Base-by-base conservation (phyloP, 495 filamentous ascomycete genomes). In the Xylaria venustula region DNA sequence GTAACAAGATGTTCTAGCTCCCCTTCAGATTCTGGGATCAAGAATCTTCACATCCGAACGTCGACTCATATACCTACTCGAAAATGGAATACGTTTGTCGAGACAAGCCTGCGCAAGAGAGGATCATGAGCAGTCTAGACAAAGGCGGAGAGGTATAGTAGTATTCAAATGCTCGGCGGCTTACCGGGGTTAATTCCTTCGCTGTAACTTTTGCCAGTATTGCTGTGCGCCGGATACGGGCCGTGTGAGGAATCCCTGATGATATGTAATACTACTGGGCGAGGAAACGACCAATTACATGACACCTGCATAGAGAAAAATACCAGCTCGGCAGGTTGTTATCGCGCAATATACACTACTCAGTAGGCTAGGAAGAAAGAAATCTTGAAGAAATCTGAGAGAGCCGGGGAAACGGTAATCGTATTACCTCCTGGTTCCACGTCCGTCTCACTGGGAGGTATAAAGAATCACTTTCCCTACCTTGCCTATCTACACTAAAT, bases 151-250 rank as follows among this genome's bases (percentile, higher is more conserved):
- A 11, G 5, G 11, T 34, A 34, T 11, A 34, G 30, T 34, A 34
- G 26, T 14, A 30, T 44, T 55, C 9, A 17, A 45, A 3, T 19
- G 53, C 19, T 30, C 40, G 37, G 40, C 45, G 26, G 15, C 26
- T 45, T 45, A 34, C 53, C 26, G 26, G 53, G 40, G 53, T 55
- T 15, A n/a, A 55, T 22, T 32, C 53, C 53, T 45, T 55, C 23
- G 41, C 34, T 32, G 53, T 32, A 45, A 55, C 53, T 9, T 34
- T 25, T 55, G 40, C 40, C 36, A 20, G 26, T 11, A 7, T 8
- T 3, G 26, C 5, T 17, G 15, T 25, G 30, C 25, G 12, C 41
- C 34, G 51, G 51, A 42, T 41, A n/a, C 12, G 26, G 40, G 32
- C 53, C 40, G 40, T 37, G 25, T 45, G 23, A 17, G 20, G 26